phyloP scores from a whole-genome alignment of 1,139 yeast species.

The Pichia inconspicua region DNA sequence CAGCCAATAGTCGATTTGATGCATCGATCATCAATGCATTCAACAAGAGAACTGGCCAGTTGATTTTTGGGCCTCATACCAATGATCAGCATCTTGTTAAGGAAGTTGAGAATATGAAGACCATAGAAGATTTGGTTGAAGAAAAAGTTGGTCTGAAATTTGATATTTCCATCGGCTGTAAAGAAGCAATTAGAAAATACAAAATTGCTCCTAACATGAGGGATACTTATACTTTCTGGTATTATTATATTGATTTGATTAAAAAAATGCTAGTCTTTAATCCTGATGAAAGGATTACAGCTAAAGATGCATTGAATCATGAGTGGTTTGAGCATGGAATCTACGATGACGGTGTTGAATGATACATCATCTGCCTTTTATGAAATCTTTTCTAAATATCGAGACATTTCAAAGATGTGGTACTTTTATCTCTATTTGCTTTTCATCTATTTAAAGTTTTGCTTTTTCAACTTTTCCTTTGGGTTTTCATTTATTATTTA shows the following conservation, averaged over 20 bases:
- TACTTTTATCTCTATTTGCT: not conserved
- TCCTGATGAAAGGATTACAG: slow-evolving; percentile 57
- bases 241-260: slow-evolving; percentile 61
- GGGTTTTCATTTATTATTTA: too few species aligned
- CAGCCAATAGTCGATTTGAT: slow-evolving; percentile 17
- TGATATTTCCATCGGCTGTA: slow-evolving; percentile 28
- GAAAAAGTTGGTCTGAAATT: slow-evolving; percentile 28
- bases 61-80: slow-evolving; percentile 24
- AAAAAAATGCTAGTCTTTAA: slow-evolving; percentile 54
- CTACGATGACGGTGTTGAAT: slow-evolving; percentile 54
- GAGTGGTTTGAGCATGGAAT: slow-evolving; percentile 74
- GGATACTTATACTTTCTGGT: slow-evolving; percentile 67
- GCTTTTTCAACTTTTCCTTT: not conserved
- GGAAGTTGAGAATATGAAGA: slow-evolving; percentile 44
- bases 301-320: slow-evolving; percentile 64
- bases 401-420: not conserved
- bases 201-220: slow-evolving; percentile 20
- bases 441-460: not conserved
- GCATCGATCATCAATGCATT: slow-evolving; percentile 24
- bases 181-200: slow-evolving; percentile 19
- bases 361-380: not conserved
- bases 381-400: not conserved
- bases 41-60: slow-evolving; percentile 23
- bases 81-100: slow-evolving; percentile 42
- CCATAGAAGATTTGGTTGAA: slow-evolving; percentile 42